Base-by-base conservation (phyloP, 1,139 yeast species). In the Wickerhamiella infanticola region DNA sequence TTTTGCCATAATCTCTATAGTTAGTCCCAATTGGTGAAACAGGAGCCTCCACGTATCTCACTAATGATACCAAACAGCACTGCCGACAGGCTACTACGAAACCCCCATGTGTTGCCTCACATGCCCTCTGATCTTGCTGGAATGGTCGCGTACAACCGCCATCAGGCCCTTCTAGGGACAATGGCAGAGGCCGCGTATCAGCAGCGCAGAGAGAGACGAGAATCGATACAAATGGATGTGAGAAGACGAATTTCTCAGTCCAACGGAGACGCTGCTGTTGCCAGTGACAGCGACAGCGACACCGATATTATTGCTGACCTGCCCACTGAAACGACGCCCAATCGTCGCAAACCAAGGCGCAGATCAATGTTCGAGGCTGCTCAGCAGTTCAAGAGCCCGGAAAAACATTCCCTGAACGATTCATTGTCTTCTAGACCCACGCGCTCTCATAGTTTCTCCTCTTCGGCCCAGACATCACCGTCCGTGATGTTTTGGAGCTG, bases 101-200 rank as follows among this genome's bases (percentile, higher is more conserved):
- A 58, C 45, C 61, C 61, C 4, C 61, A 58, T 48, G 42, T 50
- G 7, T 44, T 58, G 23, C 61, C 61, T 1, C 47, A 54, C 11
- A 47, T 58, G 24, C 61, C 61, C 3, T 38, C 51, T 7, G 48
- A 51, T 8, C 42, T 58, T 35, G 49, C 53, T 5, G 47, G 43
- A 5, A 47, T 54, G n/a, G 52, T 58, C 31, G 53, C 55, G 11
- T 48, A 46, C 9, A 51, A 53, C 45, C 50, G 53, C 37, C 58
- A 52, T 39, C 48, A 48, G 31, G 58, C 54, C 31, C 48, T 58
- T n/a, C 47, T 53, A 4, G 39, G 42, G 7, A 39, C 26, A 8
- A 18, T 31, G 24, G 45, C 43, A 13, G 42, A 45, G n/a, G 35
- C 37, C 11, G 39, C 43, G 5, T 45, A 45, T 36, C 46, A 51